Conservation (phyloP, 148 eudicot genomes). For the Rhododendron williamsianum region DNA sequence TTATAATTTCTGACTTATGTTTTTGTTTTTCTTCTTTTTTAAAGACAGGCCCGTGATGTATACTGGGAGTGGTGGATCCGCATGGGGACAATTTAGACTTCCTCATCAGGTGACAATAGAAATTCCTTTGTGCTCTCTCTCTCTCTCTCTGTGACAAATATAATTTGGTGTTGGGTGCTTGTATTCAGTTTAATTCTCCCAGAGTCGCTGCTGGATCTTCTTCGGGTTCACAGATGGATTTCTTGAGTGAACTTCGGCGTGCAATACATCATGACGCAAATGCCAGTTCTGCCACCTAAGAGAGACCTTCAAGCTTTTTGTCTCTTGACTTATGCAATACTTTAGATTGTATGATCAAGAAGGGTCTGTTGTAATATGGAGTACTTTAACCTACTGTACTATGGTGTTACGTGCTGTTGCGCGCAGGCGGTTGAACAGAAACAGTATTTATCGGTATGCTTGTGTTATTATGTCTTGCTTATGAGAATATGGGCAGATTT, state of each 20-base stretch:
- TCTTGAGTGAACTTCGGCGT: constrained; percentile 39
- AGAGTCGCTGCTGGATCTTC: constrained; percentile 9
- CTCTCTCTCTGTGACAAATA: neutral
- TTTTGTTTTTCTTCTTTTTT: neutral
- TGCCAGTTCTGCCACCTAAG: constrained; percentile 23
- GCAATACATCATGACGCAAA: constrained; percentile 41
- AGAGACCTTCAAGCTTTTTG: neutral
- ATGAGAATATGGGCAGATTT: neutral
- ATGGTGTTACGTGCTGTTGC: neutral
- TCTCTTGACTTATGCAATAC: neutral
- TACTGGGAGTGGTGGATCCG: constrained; percentile 51
- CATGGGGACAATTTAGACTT: constrained; percentile 61
- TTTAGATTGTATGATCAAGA: constrained; percentile 8
- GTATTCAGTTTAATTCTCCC: constrained; percentile 11
- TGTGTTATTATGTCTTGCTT: neutral
- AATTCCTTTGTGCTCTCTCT: neutral
- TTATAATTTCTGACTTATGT: neutral
- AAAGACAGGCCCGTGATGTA: constrained; percentile 75
- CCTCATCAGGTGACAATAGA: constrained; percentile 59
- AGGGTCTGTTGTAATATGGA: constrained; percentile 20
- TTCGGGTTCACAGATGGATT: constrained; percentile 21
- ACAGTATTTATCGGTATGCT: neutral
- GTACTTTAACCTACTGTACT: neutral
- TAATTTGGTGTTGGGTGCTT: neutral
- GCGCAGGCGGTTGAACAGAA: neutral